Evolutionary conservation across 1,284 basidiomycete species (phyloP).

Genomic region (Mycosarcoma maydis): DNA sequence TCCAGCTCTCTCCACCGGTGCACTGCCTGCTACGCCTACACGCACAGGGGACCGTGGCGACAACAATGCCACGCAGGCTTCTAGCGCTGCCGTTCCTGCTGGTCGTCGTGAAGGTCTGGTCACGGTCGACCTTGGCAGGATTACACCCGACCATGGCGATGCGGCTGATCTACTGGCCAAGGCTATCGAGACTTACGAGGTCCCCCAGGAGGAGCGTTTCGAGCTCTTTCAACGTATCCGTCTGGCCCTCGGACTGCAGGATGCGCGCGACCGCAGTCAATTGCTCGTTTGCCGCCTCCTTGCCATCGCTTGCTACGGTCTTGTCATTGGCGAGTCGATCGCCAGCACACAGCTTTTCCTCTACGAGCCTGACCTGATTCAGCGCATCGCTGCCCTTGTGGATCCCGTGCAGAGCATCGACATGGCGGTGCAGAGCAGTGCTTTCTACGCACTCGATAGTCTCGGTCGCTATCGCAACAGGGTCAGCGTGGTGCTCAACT

Average conservation of each 20-base stretch:
- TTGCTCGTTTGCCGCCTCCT: conserved; percentile 83
- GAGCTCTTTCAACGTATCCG: conserved; percentile 89
- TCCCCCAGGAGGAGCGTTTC: conserved; percentile 86
- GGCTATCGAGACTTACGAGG: conserved; percentile 75
- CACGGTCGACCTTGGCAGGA: conserved; percentile 47
- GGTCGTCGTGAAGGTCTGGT: conserved; percentile 51
- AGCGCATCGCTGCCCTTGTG: conserved; percentile 53
- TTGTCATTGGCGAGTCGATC: conserved; percentile 73
- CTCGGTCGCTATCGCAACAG: conserved; percentile 84
- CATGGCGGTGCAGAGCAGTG: conserved; percentile 74
- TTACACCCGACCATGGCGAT: conserved; percentile 24
- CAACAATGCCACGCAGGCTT: not conserved
- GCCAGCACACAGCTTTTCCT: conserved; percentile 86
- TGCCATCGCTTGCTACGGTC: conserved; percentile 80
- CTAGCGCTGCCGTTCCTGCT: conserved; percentile 8
- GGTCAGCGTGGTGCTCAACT: conserved; percentile 85
- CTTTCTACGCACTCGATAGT: conserved; percentile 87
- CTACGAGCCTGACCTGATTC: conserved; percentile 87
- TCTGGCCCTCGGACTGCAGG: conserved; percentile 76
- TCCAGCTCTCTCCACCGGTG: conserved; percentile 25
- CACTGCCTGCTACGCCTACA: conserved; percentile 27
- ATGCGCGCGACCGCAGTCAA: conserved; percentile 77
- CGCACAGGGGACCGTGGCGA: conserved; percentile 25
- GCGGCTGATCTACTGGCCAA: conserved; percentile 74
- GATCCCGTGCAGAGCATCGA: conserved; percentile 42